Base-by-base conservation (phyloP, 2,329 filamentous ascomycete species). In the Drechslerella stenobrocha region DNA sequence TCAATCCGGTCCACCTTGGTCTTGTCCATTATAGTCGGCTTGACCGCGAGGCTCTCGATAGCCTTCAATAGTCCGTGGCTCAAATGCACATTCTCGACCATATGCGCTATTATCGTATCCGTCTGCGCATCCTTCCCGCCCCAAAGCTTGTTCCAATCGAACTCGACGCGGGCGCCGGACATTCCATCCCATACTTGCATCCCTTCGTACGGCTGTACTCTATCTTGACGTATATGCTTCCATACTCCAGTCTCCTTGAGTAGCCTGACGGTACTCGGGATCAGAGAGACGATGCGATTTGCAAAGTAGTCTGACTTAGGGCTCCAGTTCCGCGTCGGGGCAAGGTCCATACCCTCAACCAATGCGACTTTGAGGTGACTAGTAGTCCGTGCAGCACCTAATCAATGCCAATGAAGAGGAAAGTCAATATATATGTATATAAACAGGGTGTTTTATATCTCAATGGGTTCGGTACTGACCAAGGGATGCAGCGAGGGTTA, bases 121-220 rank as follows among this genome's bases (percentile, higher is more conserved):
- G 72, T 78, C 77, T 45, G 77, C 75, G 47, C 77, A 75, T 69
- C 52, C 13, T 42, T 53, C 22, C 44, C 48, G 46, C 59, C 20
- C 73, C 80, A 79, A 34, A 78, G 75, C 3, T 78, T 78, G 20
- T 77, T 77, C 87, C 86, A 88, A 77, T 93, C 88, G 76, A 98
- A 98, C 72, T 89, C 87, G 75, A 98, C 93, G 72, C 86, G 84
- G 32, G 90, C 89, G 64, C 85, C 90, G 37, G 88, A 89, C 59
- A 96, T 84, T 70, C 92, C 95, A 76, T 98, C 93, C 93, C 95
- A 98, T 28, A 97, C 72, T 76, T 96, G 88, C 93, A 98, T 98
- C 73, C 92, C 88, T 65, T 95, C 86, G 76, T 96, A 98, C 0
- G 86, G 83, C 78, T 96, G 91, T 30, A 93, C 84, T 28, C 93